phyloP scores from a whole-genome alignment of 2,329 filamentous ascomycete species.

The Leptodontidium sp. region DNA sequence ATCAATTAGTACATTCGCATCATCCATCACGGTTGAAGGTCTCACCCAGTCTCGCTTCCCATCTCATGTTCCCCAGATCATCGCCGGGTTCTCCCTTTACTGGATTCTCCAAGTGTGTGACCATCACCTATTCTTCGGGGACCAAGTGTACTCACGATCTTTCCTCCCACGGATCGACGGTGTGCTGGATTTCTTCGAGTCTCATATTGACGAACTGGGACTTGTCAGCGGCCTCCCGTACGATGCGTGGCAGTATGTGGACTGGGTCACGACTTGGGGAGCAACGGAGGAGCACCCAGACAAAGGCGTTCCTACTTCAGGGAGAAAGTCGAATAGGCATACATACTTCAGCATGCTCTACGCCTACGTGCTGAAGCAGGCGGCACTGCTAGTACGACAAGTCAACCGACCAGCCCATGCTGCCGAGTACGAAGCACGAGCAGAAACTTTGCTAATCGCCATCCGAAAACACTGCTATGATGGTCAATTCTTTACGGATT shows the following conservation, averaged over 20 bases:
- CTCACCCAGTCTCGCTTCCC: slow-evolving; percentile 50
- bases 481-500: slow-evolving; percentile 48
- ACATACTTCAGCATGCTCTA: slow-evolving; percentile 54
- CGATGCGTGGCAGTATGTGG: slow-evolving; percentile 50
- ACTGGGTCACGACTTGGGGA: slow-evolving; percentile 44
- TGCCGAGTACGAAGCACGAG: slow-evolving; percentile 45
- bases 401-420: slow-evolving; percentile 48
- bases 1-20: slow-evolving; percentile 38
- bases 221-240: slow-evolving; percentile 43
- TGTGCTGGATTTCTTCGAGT: slow-evolving; percentile 47
- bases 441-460: slow-evolving; percentile 39
- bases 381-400: slow-evolving; percentile 46
- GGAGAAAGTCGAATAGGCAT: slow-evolving; percentile 48
- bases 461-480: slow-evolving; percentile 48
- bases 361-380: slow-evolving; percentile 48
- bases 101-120: slow-evolving; percentile 50
- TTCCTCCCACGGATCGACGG: slow-evolving; percentile 49
- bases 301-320: slow-evolving; percentile 52
- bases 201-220: slow-evolving; percentile 42
- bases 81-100: slow-evolving; percentile 51
- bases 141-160: slow-evolving; percentile 42
- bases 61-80: slow-evolving; percentile 49
- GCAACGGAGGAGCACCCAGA: slow-evolving; percentile 45
- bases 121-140: slow-evolving; percentile 50
- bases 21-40: slow-evolving; percentile 38